phyloP scores from a whole-genome alignment of 129 eudicot species.

The carrot (Daucus carota) region DH1_v3.0 NC_030384.2:40158501-40159000 shows the following conservation, averaged over 20 bases:
- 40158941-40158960: neutral
- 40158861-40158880: neutral
- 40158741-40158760: neutral
- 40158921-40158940: neutral
- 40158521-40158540: neutral
- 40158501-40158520: neutral
- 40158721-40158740: neutral
- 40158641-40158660: neutral
- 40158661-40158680: neutral
- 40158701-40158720: neutral
- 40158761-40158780: neutral
- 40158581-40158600: neutral
- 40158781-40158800: neutral
- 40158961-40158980: neutral
- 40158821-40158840: neutral
- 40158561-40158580: neutral
- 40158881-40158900: neutral
- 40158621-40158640: neutral
- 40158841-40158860: neutral
- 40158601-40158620: neutral
- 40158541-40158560: neutral
- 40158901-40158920: neutral
- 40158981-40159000: neutral
- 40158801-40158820: neutral
- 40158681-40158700: neutral